A percentile compares a stretch with the other conserved stretches of the same genome.
phyloP scores from a whole-genome alignment of 331 rosid genomes.

The Telfairia occidentalis region DNA sequence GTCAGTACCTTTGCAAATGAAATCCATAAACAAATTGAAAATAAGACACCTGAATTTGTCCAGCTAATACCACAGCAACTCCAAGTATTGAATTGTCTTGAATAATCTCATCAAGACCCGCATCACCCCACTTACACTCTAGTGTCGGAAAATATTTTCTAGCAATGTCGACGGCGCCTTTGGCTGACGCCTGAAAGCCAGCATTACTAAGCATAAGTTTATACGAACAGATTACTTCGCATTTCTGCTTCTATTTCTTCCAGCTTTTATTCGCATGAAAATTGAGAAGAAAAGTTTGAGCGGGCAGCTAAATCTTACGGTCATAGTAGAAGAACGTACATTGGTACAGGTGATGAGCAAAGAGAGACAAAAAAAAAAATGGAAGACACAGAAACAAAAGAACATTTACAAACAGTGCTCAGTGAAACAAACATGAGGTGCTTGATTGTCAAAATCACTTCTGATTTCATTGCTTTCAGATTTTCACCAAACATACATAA shows the following conservation, averaged over 20 bases:
- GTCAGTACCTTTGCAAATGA: neutral
- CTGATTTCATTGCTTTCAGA: neutral
- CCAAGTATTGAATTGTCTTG: slow-evolving; percentile 54
- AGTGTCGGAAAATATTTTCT: slow-evolving; percentile 37
- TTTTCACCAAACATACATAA: neutral
- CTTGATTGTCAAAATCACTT: neutral
- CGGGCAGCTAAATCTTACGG: neutral
- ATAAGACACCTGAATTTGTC: slow-evolving; percentile 63
- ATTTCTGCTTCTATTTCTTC: neutral
- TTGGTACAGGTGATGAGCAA: neutral
- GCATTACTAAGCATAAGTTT: neutral
- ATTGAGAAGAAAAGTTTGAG: neutral
- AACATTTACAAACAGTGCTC: neutral
- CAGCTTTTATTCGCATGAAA: neutral
- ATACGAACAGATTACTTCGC: neutral
- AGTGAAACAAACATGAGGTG: neutral
- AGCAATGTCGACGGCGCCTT: slow-evolving; percentile 53
- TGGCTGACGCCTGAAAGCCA: slow-evolving; percentile 50
- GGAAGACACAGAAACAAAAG: neutral
- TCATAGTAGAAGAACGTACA: neutral
- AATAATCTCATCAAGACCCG: slow-evolving; percentile 54
- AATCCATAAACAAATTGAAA: neutral
- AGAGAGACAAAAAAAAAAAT: too few relatives aligned
- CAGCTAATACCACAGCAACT: slow-evolving; percentile 88
- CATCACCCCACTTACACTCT: slow-evolving; percentile 65